Evolutionary conservation across 441 rosid genomes (phyloP), one percentile per base, ranked within the genome.

Genomic region (Codiaeum variegatum): DNA sequence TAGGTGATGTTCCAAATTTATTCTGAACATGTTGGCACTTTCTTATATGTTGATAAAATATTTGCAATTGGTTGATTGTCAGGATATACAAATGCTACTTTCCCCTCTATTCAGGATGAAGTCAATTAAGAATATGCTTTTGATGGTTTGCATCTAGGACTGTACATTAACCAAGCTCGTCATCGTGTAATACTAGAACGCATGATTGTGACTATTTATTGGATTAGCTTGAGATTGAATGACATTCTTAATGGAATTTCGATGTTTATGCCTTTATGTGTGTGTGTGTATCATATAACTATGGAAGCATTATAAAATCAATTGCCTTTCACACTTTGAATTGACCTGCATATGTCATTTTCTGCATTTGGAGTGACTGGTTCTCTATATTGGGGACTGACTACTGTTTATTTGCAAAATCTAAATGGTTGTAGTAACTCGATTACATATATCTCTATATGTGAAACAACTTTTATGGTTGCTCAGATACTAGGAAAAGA

Each of bases 401-500:
- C 56, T 58, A 2, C 19, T 63, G 9, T 52, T 52, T 51, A 19
- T 28, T n/a, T 51, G 18, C 26, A 42, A 15, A 69, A 60, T 1
- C 21, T 52, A 52, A 52, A 19, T 24, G 9, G 47, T 42, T 26
- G 28, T 2, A 15, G 42, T 65, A 26, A 46, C 58, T 38, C 47
- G 19, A 16, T 7, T 46, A 12, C 36, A 29, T 38, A 36, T 68
- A 44, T 63, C 77, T 66, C 15, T 46, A 24, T 58, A 65, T 24
- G 58, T 62, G 31, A 51, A 61, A 29, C 69, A 19, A 12, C 63
- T 61, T 42, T 54, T 31, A 38, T 62, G 19, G 26, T 76, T 11
- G n/a, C 71, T 77, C 80, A 86, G 97, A 90, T 92, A 77, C 82
- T 94, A 21, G 98, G 99, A 78, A 94, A 94, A 78, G 99, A 97